Conservation (phyloP, 2,329 filamentous ascomycete species). For the Alternaria longipes region DNA sequence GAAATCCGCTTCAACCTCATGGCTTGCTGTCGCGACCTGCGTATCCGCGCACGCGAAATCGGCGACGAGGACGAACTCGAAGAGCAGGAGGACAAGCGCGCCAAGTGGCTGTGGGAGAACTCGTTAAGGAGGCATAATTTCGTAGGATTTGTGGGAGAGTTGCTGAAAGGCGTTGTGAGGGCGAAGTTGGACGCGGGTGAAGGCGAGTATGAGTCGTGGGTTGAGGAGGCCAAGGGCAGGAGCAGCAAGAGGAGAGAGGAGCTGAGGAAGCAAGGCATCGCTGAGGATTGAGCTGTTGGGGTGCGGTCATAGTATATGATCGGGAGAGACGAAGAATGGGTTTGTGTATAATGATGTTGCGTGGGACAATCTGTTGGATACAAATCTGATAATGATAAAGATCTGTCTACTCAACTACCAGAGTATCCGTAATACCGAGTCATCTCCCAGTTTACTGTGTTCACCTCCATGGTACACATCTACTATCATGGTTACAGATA, state of each 20-base stretch:
- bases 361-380: not conserved
- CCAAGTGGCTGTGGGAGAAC: constrained; percentile 94
- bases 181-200: constrained; percentile 74
- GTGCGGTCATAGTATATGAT: not conserved
- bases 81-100: constrained; percentile 82
- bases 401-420: not conserved
- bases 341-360: not conserved
- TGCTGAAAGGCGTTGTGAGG: constrained; percentile 85
- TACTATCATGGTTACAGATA: not conserved
- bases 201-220: constrained; percentile 75
- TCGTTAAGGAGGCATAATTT: constrained; percentile 92
- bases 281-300: constrained; percentile 25
- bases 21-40: constrained; percentile 86
- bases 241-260: constrained; percentile 62
- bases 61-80: constrained; percentile 82
- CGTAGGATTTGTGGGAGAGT: constrained; percentile 90
- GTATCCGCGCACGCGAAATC: constrained; percentile 78
- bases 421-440: too few relatives aligned
- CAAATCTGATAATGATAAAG: constrained; percentile 4
- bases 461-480: not conserved
- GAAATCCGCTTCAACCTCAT: constrained; percentile 98
- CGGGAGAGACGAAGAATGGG: not conserved
- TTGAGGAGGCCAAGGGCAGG: constrained; percentile 71
- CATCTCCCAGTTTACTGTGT: not conserved
- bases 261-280: constrained; percentile 49